phyloP scores from a whole-genome alignment of 257 asterid species.

The Salvia hispanica region DNA sequence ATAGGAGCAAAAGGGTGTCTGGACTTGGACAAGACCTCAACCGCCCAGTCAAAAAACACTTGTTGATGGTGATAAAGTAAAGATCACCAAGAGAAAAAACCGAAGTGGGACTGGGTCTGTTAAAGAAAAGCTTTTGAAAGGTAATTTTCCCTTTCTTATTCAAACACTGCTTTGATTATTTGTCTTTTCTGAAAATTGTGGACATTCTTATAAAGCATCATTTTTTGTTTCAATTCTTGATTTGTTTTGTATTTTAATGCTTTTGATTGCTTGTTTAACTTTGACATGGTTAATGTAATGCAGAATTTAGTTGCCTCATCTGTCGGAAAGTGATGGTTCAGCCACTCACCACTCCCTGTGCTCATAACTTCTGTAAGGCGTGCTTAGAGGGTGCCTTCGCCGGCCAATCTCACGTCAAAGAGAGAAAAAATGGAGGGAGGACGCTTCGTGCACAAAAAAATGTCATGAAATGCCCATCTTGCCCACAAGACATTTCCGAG shows the following conservation, averaged over 20 bases:
- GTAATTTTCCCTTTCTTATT: constrained; percentile 37
- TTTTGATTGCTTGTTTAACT: background rate
- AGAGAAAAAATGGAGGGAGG: constrained; percentile 77
- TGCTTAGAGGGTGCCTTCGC: constrained; percentile 82
- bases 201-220: constrained; percentile 2
- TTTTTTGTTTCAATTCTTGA: background rate
- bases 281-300: constrained; percentile 27
- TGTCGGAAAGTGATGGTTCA: constrained; percentile 76
- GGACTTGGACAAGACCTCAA: constrained; percentile 74
- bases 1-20: constrained; percentile 59
- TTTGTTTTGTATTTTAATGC: background rate
- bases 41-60: constrained; percentile 57
- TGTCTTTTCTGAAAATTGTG: constrained; percentile 9
- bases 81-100: constrained; percentile 42
- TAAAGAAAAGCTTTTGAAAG: constrained; percentile 75
- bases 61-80: constrained; percentile 46
- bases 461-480: constrained; percentile 81
- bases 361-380: constrained; percentile 86
- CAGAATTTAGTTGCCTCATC: constrained; percentile 79
- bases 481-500: constrained; percentile 68
- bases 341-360: constrained; percentile 92
- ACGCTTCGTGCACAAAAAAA: constrained; percentile 71
- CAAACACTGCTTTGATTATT: constrained; percentile 20
- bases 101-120: constrained; percentile 39
- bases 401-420: constrained; percentile 62